Evolutionary conservation across 2,329 filamentous ascomycete genomes (phyloP), one percentile per base, ranked within the genome.

Genomic region (Helotiales sp.): DNA sequence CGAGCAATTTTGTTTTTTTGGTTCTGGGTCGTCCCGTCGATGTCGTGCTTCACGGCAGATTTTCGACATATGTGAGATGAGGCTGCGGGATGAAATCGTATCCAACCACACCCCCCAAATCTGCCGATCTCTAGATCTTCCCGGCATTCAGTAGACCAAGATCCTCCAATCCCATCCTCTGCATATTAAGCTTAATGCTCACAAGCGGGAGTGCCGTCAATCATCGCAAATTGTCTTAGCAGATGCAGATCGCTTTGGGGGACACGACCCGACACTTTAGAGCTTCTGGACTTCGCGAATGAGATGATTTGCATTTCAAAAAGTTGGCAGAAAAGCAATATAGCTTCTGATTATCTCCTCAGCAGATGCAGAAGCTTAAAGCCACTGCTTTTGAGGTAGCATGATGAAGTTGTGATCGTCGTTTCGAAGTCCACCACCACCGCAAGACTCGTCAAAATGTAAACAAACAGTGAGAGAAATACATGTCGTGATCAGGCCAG

Each of bases 251-350:
- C 24, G 13, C 15, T 15, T n/a, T 15, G 7, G 11, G 47, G 15
- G 28, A 28, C 47, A 50, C 47, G 47, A n/a, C 47, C 15, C 24
- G 47, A 50, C 3, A 4, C 24, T 17, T 28, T 30, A 15, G 8
- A 30, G 24, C 17, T 20, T 24, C 10, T 7, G 24, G 13, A 30
- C 11, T 22, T 50, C 15, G 17, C 47, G 47, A 50, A 50, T 50
- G 47, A 30, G 24, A 28, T 28, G 11, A 28, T 15, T 28, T 50
- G 2, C 24, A 50, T 17, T 28, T 50, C 24, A 2, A 50, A 50
- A 50, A 50, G 47, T 50, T 50, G 47, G 47, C 24, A 50, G 24
- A 50, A 50, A 50, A 50, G 47, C 15, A 50, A 50, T 50, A 50
- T 50, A 50, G 24, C 15, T 22, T 22, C 17, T 47, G n/a, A 22